phyloP scores from a whole-genome alignment of 2,329 filamentous ascomycete genomes.

The Orbilia javanica region DNA sequence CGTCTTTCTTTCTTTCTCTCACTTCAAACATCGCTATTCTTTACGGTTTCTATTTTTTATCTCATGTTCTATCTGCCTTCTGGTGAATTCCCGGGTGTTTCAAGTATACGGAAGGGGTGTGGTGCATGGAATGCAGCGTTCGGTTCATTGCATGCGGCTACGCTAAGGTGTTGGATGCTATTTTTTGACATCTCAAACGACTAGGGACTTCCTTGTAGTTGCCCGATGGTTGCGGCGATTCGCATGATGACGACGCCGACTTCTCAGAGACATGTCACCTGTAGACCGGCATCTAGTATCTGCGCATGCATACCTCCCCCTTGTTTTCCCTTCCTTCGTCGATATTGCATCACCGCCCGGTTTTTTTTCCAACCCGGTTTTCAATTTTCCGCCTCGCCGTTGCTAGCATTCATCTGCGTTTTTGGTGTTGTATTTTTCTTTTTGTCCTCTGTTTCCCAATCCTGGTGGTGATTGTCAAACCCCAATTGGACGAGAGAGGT shows the following conservation, averaged over 20 bases:
- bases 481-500: constrained; percentile 41
- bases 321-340: not conserved
- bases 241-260: constrained; percentile 35
- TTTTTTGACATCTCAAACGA: constrained; percentile 50
- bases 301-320: constrained; percentile 5
- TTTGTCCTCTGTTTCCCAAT: constrained; percentile 34
- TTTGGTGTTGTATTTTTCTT: constrained; percentile 55
- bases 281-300: constrained; percentile 14
- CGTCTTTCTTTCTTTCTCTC: constrained; percentile 17
- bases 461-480: constrained; percentile 33
- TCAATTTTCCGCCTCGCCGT: constrained; percentile 1
- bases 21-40: constrained; percentile 16
- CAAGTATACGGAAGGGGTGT: constrained; percentile 41
- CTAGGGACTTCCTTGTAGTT: constrained; percentile 21
- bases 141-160: constrained; percentile 45
- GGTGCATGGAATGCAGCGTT: constrained; percentile 42
- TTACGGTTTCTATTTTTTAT: constrained; percentile 1
- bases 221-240: constrained; percentile 50
- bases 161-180: constrained; percentile 31
- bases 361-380: constrained; percentile 30
- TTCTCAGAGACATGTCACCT: constrained; percentile 31
- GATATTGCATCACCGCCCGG: not conserved
- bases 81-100: constrained; percentile 33
- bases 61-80: constrained; percentile 20
- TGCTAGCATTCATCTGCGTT: constrained; percentile 32